These are phyloP conservation scores for Macrophomina tecta DNA, from an alignment of 2,329 filamentous ascomycete genomes.

Conservation along the genomic window DNA sequence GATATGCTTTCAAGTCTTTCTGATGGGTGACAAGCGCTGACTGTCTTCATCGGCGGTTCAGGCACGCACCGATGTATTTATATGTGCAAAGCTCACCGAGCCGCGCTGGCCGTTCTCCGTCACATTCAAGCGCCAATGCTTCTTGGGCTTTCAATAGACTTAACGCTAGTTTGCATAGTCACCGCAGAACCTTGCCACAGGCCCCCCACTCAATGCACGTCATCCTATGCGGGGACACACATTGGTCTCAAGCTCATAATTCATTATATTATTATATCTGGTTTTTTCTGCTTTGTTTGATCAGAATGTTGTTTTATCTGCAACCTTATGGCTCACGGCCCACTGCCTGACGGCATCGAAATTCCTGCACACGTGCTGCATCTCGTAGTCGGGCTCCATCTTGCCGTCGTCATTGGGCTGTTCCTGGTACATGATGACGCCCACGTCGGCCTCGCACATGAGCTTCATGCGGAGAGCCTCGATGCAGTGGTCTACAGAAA, in stretches of 20 bases:
- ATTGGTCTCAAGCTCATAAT: background rate
- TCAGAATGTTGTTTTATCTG: constrained; percentile 30
- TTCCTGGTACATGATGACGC: constrained; percentile 36
- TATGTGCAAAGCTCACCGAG: too few relatives aligned
- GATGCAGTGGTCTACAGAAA: constrained; percentile 40
- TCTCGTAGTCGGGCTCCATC: constrained; percentile 40
- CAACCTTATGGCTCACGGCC: constrained; percentile 42
- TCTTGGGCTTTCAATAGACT: too few relatives aligned
- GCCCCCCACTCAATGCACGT: background rate
- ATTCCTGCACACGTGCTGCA: constrained; percentile 41
- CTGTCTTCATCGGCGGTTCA: too few relatives aligned
- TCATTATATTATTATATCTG: background rate
- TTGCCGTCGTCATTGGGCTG: constrained; percentile 33
- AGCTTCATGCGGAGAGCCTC: constrained; percentile 45
- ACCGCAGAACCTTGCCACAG: background rate
- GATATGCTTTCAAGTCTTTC: too few relatives aligned
- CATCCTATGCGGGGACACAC: background rate
- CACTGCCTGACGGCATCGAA: constrained; percentile 43
- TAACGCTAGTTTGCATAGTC: too few relatives aligned
- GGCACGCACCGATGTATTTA: too few relatives aligned
- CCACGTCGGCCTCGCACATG: constrained; percentile 44
- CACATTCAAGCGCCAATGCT: too few relatives aligned
- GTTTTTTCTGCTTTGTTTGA: background rate
- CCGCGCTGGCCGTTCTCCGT: too few relatives aligned
- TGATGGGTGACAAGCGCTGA: too few relatives aligned